Conservation (phyloP, 2,329 filamentous ascomycete species). For the Ceratocystiopsis brevicomis region DNA sequence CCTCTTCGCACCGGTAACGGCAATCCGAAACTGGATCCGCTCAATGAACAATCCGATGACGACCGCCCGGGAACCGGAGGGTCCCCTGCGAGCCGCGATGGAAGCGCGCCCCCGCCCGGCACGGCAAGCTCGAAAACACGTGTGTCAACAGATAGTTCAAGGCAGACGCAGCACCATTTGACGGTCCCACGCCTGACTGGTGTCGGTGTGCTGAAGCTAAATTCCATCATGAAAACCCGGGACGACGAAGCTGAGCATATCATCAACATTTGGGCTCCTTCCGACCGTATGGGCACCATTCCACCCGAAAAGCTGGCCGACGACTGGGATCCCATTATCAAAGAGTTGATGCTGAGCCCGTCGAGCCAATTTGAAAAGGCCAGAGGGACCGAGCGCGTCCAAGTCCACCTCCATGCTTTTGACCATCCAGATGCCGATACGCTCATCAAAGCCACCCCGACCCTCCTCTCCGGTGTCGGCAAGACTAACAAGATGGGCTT, state of each 20-base stretch:
- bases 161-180: constrained; percentile 15
- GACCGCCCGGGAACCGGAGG: constrained; percentile 17
- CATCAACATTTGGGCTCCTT: constrained; percentile 58
- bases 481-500: constrained; percentile 85
- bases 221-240: constrained; percentile 52
- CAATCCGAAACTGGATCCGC: constrained; percentile 32
- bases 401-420: constrained; percentile 65
- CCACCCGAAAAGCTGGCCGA: constrained; percentile 40
- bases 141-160: too few species aligned
- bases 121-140: constrained; percentile 31
- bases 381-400: constrained; percentile 52
- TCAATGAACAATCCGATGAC: constrained; percentile 35
- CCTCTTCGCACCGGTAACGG: constrained; percentile 28
- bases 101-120: constrained; percentile 28
- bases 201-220: constrained; percentile 59
- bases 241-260: constrained; percentile 56
- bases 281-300: constrained; percentile 23
- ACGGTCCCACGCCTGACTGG: constrained; percentile 51
- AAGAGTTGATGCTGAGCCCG: constrained; percentile 52
- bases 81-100: constrained; percentile 26
- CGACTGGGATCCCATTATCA: constrained; percentile 56
- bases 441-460: constrained; percentile 74
- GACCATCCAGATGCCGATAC: constrained; percentile 56
- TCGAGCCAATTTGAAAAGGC: constrained; percentile 60
- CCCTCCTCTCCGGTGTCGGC: constrained; percentile 60